Percentiles rank a stretch among this genome's conserved stretches.
Conservation (phyloP, 495 filamentous ascomycete genomes). For the Xylaria castorea region DNA sequence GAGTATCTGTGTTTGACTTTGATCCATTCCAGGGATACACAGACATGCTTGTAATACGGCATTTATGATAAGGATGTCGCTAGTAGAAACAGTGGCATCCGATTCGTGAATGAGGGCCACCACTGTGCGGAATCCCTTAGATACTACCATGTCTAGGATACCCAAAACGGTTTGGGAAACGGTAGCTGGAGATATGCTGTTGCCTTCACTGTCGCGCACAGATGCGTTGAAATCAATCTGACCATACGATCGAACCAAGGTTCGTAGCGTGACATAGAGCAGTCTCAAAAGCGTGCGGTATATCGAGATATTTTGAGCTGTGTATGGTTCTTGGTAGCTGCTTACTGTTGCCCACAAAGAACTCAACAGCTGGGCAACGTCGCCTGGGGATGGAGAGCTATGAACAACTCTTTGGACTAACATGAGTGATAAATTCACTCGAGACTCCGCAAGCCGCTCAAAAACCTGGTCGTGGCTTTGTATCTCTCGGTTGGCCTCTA, state of each 20-base stretch:
- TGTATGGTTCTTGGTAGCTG: conserved; percentile 67
- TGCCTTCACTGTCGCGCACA: conserved; percentile 45
- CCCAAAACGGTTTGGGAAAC: conserved; percentile 67
- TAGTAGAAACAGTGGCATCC: conserved; percentile 53
- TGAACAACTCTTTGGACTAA: conserved; percentile 78
- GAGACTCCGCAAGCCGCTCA: conserved; percentile 68
- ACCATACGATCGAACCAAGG: conserved; percentile 43
- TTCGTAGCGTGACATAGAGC: conserved; percentile 80
- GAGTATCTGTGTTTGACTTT: conserved; percentile 68
- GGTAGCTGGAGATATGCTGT: conserved; percentile 43
- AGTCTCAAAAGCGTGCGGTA: conserved; percentile 84
- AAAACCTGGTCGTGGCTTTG: conserved; percentile 76
- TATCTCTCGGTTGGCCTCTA: conserved; percentile 70
- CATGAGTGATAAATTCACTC: conserved; percentile 77
- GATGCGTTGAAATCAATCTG: conserved; percentile 35
- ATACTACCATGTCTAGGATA: conserved; percentile 78
- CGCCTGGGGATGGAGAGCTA: conserved; percentile 62
- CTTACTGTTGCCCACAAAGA: conserved; percentile 73
- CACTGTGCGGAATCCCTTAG: conserved; percentile 78
- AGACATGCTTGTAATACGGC: conserved; percentile 84
- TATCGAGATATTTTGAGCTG: conserved; percentile 67
- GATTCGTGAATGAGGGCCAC: conserved; percentile 74
- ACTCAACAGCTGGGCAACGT: conserved; percentile 67
- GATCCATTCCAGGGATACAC: conserved; percentile 69
- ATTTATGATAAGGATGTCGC: conserved; percentile 88